phyloP scores from a whole-genome alignment of 768 basidiomycete species.

The Cystoderma amianthinum region DNA sequence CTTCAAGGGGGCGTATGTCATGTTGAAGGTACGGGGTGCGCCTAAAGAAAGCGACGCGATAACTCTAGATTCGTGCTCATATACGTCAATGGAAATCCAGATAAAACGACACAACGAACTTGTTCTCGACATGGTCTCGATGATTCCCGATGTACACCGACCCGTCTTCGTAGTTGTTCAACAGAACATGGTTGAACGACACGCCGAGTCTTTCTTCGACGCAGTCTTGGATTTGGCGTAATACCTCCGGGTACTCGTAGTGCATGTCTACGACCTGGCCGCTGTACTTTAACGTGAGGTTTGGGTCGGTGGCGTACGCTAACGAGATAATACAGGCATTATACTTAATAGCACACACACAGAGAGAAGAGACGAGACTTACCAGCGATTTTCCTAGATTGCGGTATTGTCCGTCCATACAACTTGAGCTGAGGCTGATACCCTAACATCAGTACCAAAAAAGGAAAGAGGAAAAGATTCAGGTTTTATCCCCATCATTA shows the following conservation, averaged over 20 bases:
- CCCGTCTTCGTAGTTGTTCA: conserved; percentile 22
- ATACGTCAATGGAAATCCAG: background rate
- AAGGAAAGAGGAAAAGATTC: too few relatives aligned
- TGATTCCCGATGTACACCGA: conserved; percentile 23
- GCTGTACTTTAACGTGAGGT: conserved; percentile 19
- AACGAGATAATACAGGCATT: too few relatives aligned
- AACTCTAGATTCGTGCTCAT: conserved; percentile 16
- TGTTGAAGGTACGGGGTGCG: conserved; percentile 19
- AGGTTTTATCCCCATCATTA: too few relatives aligned
- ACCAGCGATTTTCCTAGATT: conserved; percentile 25
- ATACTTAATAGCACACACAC: background rate
- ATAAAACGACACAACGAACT: conserved; percentile 6
- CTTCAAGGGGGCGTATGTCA: conserved; percentile 14
- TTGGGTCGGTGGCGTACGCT: conserved; percentile 21
- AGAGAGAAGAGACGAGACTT: background rate
- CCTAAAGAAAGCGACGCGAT: conserved; percentile 23
- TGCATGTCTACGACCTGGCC: conserved; percentile 21
- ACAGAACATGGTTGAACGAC: conserved; percentile 22
- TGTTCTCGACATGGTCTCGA: conserved; percentile 20
- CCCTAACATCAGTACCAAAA: too few relatives aligned
- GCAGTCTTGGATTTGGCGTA: conserved; percentile 18
- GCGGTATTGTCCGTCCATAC: conserved; percentile 16
- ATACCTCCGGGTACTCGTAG: conserved; percentile 18
- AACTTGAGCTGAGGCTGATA: conserved; percentile 21
- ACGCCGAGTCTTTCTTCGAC: conserved; percentile 20